phyloP scores from a whole-genome alignment of 495 filamentous ascomycete genomes.

The Chaetomidium leptoderma region DNA sequence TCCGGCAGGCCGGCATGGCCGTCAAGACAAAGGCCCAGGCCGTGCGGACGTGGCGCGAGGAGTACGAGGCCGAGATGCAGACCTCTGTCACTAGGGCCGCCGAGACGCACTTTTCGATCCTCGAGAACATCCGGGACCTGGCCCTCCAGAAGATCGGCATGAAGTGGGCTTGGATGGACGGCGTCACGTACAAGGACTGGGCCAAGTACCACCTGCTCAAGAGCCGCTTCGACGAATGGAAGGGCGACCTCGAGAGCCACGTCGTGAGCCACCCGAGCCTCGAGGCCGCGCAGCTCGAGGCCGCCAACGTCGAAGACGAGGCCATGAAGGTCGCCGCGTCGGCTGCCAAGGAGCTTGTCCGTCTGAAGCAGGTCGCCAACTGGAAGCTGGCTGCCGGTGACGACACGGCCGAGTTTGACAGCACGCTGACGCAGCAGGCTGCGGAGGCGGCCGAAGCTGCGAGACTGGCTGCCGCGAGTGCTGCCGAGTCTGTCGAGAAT shows the following conservation, averaged over 20 bases:
- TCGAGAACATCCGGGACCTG: constrained; percentile 80
- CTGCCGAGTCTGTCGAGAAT: constrained; percentile 11
- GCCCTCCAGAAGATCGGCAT: constrained; percentile 93
- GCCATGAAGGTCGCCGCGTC: constrained; percentile 78
- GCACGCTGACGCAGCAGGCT: constrained; percentile 40
- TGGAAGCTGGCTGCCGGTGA: constrained; percentile 84
- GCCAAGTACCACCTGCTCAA: constrained; percentile 82
- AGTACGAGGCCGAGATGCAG: constrained; percentile 66
- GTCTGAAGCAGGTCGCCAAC: constrained; percentile 76
- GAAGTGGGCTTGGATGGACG: constrained; percentile 96
- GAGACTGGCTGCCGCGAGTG: constrained; percentile 21
- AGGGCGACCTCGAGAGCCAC: constrained; percentile 66
- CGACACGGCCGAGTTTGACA: constrained; percentile 67
- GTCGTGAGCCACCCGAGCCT: constrained; percentile 70
- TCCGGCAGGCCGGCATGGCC: constrained; percentile 66
- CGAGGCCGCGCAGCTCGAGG: constrained; percentile 61
- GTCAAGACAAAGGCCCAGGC: constrained; percentile 80
- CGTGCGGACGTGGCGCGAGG: constrained; percentile 71
- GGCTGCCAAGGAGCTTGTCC: constrained; percentile 74
- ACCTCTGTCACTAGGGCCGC: constrained; percentile 67
- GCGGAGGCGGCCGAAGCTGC: constrained; percentile 38
- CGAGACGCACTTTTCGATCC: constrained; percentile 73
- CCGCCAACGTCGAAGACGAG: constrained; percentile 63
- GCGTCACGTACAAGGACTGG: constrained; percentile 95
- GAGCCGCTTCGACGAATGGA: constrained; percentile 79